A percentile compares a stretch with the other conserved stretches of the same genome.
Evolutionary conservation across 176 grass and related monocot species (phyloP).

Genomic region (Rhynchospora pubera): DNA sequence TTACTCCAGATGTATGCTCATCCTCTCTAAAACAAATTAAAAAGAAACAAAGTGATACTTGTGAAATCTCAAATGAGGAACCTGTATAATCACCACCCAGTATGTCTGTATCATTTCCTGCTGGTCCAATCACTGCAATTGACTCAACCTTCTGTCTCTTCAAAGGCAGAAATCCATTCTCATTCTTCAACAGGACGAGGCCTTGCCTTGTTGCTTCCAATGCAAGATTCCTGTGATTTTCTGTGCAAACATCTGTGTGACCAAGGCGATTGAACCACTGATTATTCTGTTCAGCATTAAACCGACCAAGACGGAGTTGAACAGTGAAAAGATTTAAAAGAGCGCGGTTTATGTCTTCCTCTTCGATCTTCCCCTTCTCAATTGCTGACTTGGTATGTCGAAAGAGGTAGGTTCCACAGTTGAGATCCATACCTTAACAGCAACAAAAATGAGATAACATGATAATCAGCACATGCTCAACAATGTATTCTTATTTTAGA

Average conservation of each 20-base stretch:
- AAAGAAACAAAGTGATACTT: neutral
- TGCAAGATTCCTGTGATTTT: constrained; percentile 69
- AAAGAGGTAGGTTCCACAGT: constrained; percentile 75
- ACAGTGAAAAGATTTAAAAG: constrained; percentile 86
- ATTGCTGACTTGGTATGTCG: constrained; percentile 56
- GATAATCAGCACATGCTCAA: neutral
- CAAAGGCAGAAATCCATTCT: constrained; percentile 60
- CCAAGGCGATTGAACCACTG: constrained; percentile 44
- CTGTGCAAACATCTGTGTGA: constrained; percentile 49
- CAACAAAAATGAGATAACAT: neutral
- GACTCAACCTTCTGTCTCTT: constrained; percentile 38
- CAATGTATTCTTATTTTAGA: neutral
- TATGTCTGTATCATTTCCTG: constrained; percentile 45
- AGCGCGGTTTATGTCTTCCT: constrained; percentile 68
- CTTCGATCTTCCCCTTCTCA: constrained; percentile 62
- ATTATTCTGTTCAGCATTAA: constrained; percentile 36
- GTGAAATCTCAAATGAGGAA: constrained; percentile 12
- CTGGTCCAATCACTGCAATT: constrained; percentile 65
- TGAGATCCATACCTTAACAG: constrained; percentile 93
- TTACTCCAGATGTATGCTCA: neutral
- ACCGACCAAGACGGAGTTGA: constrained; percentile 67
- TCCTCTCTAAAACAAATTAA: neutral
- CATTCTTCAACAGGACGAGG: constrained; percentile 78
- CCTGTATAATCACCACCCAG: constrained; percentile 83
- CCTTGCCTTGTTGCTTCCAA: constrained; percentile 75